A percentile compares a stretch with the other conserved stretches of the same genome.
Conservation (phyloP, 768 basidiomycete species). For the Leccinum longicurvipes region DNA sequence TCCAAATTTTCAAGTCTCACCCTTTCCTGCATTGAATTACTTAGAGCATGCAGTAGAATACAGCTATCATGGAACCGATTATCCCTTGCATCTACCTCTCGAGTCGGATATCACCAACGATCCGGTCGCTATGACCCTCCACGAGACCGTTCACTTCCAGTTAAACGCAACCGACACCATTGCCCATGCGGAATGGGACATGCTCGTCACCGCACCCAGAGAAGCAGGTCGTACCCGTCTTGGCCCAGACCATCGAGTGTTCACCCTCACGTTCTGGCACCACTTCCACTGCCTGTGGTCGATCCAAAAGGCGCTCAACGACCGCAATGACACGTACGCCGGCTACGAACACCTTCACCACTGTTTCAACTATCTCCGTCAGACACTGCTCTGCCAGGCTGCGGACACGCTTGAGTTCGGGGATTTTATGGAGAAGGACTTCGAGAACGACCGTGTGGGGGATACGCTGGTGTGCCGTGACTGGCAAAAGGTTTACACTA, state of each 20-base stretch:
- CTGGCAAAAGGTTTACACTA: slow-evolving; percentile 4
- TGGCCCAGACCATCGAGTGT: slow-evolving; percentile 11
- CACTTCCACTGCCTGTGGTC: slow-evolving; percentile 16
- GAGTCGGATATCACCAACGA: background rate
- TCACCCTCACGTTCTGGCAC: slow-evolving; percentile 11
- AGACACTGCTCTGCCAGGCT: slow-evolving; percentile 13
- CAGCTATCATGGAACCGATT: slow-evolving; percentile 11
- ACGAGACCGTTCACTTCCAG: slow-evolving; percentile 10
- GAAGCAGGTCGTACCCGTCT: slow-evolving; percentile 11
- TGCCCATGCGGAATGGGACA: slow-evolving; percentile 8
- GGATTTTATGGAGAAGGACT: slow-evolving; percentile 15
- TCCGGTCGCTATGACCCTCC: slow-evolving; percentile 14
- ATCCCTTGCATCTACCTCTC: slow-evolving; percentile 8
- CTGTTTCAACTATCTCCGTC: slow-evolving; percentile 14
- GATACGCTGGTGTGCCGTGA: slow-evolving; percentile 14
- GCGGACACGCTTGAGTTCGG: slow-evolving; percentile 14
- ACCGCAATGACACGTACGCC: slow-evolving; percentile 6
- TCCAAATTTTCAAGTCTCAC: background rate
- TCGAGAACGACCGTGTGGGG: slow-evolving; percentile 6
- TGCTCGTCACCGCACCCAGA: slow-evolving; percentile 5
- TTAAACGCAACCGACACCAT: slow-evolving; percentile 6
- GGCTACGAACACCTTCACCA: slow-evolving; percentile 10
- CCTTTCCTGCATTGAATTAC: background rate
- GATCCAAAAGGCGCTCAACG: slow-evolving; percentile 9
- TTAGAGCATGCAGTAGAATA: background rate